phyloP scores from a whole-genome alignment of 1,284 basidiomycete species.

The Lentinus polychrous region DNA sequence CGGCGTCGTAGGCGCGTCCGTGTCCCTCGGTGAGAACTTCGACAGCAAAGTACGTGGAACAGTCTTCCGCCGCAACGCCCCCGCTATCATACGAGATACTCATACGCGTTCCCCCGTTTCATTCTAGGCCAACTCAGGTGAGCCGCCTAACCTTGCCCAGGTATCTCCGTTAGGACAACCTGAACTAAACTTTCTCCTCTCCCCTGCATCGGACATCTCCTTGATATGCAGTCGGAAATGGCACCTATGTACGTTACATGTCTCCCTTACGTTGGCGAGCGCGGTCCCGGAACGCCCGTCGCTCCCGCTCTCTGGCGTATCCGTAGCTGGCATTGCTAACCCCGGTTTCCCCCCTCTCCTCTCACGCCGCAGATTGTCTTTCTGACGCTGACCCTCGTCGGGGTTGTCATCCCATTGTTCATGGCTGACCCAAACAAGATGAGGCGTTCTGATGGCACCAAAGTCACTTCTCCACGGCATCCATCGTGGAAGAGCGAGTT shows the following conservation, averaged over 20 bases:
- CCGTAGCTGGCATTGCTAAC: not conserved
- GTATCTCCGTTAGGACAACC: too few relatives aligned
- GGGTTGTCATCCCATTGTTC: slow-evolving; percentile 53
- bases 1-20: slow-evolving; percentile 55
- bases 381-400: slow-evolving; percentile 60
- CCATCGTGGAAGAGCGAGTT: slow-evolving; percentile 66
- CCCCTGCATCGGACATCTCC: too few relatives aligned
- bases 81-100: not conserved
- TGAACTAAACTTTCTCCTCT: too few relatives aligned
- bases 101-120: not conserved
- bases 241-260: slow-evolving; percentile 47
- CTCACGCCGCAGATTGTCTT: slow-evolving; percentile 54
- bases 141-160: slow-evolving; percentile 21
- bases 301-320: not conserved
- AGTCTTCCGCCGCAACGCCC: not conserved
- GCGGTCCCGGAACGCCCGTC: not conserved
- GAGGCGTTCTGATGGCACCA: slow-evolving; percentile 69
- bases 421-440: slow-evolving; percentile 67
- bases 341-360: not conserved
- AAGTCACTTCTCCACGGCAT: slow-evolving; percentile 48
- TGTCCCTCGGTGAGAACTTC: slow-evolving; percentile 48
- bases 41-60: slow-evolving; percentile 28
- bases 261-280: not conserved
- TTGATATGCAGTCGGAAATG: slow-evolving; percentile 43
- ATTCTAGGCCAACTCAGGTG: slow-evolving; percentile 25